Evolutionary conservation across 495 filamentous ascomycete species (phyloP).

Genomic region (Lepraria neglecta): DNA sequence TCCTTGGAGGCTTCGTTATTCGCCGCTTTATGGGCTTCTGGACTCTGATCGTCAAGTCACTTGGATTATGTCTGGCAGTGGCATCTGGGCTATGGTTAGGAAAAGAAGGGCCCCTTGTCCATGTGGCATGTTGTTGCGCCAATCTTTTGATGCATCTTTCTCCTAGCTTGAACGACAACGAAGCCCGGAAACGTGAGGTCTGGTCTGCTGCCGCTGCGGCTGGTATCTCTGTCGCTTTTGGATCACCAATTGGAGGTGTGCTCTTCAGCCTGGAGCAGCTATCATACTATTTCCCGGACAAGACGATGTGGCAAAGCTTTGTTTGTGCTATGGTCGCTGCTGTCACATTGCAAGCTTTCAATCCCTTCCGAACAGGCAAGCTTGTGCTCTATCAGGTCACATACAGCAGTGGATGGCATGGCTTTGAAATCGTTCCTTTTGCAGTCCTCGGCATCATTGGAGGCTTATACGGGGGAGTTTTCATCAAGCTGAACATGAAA

Average conservation of each 20-base stretch:
- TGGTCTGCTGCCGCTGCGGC: conserved; percentile 91
- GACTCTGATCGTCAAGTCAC: conserved; percentile 86
- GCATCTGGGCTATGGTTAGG: conserved; percentile 97
- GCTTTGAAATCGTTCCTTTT: conserved; percentile 88
- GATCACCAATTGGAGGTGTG: conserved; percentile 89
- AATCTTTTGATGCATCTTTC: conserved; percentile 94
- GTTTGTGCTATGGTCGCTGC: conserved; percentile 98
- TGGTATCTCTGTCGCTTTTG: conserved; percentile 95
- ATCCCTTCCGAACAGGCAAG: conserved; percentile 93
- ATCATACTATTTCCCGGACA: conserved; percentile 97
- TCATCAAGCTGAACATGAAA: conserved; percentile 89
- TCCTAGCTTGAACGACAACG: conserved; percentile 73
- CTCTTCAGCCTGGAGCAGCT: conserved; percentile 94
- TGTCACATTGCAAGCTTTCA: conserved; percentile 83
- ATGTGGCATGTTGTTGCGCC: conserved; percentile 96
- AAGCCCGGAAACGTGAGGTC: conserved; percentile 93
- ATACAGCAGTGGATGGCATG: conserved; percentile 88
- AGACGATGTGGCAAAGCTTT: conserved; percentile 99
- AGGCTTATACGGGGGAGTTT: conserved; percentile 86
- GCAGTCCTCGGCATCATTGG: conserved; percentile 80
- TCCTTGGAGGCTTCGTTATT: conserved; percentile 92
- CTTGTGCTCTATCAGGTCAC: conserved; percentile 95
- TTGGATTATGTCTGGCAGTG: conserved; percentile 88
- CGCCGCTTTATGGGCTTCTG: conserved; percentile 84
- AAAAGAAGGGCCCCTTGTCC: conserved; percentile 94